Evolutionary conservation across 306 rosid species (phyloP).

Genomic region (Vigna radiata): DNA sequence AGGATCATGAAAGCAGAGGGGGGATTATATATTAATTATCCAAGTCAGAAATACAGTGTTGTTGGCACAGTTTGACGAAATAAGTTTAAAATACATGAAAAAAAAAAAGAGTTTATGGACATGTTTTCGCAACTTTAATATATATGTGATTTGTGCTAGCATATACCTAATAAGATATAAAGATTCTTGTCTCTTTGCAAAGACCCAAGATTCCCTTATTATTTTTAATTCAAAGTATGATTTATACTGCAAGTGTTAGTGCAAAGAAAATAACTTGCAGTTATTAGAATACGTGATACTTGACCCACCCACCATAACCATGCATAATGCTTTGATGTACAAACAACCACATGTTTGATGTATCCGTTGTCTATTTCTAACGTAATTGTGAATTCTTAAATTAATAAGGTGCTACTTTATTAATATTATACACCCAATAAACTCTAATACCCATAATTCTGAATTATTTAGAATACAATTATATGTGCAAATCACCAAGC

Average conservation of each 20-base stretch:
- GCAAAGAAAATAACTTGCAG: constrained; percentile 14
- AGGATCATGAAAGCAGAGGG: constrained; percentile 20
- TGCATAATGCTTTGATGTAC: neutral
- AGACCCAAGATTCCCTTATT: constrained; percentile 43
- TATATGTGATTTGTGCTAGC: constrained; percentile 30
- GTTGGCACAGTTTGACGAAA: constrained; percentile 29
- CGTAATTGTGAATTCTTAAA: constrained; percentile 24
- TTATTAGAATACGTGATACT: constrained; percentile 6
- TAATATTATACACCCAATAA: neutral
- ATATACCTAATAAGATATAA: constrained; percentile 37
- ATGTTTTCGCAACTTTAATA: constrained; percentile 2
- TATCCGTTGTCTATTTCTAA: constrained; percentile 26
- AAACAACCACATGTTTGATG: constrained; percentile 20
- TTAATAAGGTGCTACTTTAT: neutral
- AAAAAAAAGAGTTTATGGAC: no score
- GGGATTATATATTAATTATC: neutral
- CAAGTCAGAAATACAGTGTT: constrained; percentile 34
- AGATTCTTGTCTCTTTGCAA: constrained; percentile 45
- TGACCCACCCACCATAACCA: constrained; percentile 25
- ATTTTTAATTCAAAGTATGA: constrained; percentile 2
- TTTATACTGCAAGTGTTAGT: constrained; percentile 18
- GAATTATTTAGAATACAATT: neutral
- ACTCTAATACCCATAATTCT: neutral
- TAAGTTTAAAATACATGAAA: no score
- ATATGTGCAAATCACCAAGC: constrained; percentile 9